Evolutionary conservation across 2,329 filamentous ascomycete species (phyloP).

Genomic region (Alternaria metachromatica): DNA sequence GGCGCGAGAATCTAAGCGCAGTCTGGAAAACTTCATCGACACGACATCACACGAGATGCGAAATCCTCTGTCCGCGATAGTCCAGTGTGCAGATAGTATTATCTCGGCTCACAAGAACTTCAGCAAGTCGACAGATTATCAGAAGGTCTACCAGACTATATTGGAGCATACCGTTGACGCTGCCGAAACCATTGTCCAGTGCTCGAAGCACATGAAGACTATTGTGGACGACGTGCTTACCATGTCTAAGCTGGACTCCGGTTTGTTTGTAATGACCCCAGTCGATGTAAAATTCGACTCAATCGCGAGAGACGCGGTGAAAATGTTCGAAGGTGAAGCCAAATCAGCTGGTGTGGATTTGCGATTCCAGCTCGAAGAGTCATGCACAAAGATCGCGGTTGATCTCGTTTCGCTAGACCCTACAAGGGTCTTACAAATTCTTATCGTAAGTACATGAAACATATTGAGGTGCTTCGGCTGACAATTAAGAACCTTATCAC

Average conservation of each 20-base stretch:
- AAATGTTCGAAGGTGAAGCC: conserved; percentile 49
- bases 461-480: background rate
- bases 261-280: conserved; percentile 51
- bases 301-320: conserved; percentile 43
- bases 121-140: conserved; percentile 4
- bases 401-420: conserved; percentile 52
- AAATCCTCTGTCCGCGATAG: conserved; percentile 52
- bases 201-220: conserved; percentile 54
- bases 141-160: conserved; percentile 18
- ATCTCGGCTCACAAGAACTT: conserved; percentile 18
- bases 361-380: conserved; percentile 43
- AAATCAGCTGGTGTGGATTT: conserved; percentile 38
- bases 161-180: conserved; percentile 38
- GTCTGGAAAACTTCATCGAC: conserved; percentile 42
- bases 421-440: conserved; percentile 50
- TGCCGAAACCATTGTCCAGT: conserved; percentile 53
- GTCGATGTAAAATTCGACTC: conserved; percentile 46
- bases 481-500: conserved; percentile 48
- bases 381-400: conserved; percentile 42
- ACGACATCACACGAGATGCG: conserved; percentile 52
- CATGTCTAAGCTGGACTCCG: conserved; percentile 53
- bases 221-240: conserved; percentile 50
- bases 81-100: conserved; percentile 52
- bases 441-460: conserved; percentile 15
- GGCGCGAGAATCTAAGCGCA: conserved; percentile 26